Evolutionary conservation across 495 filamentous ascomycete species (phyloP), one percentile per base, ranked within the genome.

Genomic region (Alectoria sarmentosa): DNA sequence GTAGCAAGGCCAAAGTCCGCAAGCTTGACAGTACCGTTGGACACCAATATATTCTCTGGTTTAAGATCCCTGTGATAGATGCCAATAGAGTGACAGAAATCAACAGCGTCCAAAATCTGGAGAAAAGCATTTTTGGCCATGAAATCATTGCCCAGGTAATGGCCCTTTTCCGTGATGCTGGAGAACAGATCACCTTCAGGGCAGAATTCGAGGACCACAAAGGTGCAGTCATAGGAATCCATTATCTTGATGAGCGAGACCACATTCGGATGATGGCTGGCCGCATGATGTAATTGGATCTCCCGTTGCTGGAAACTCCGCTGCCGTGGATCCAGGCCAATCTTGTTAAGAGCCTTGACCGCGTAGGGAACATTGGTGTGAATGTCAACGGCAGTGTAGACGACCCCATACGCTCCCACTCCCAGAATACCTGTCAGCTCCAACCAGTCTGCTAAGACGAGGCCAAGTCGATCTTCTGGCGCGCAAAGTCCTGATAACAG

Each of bases 21-120:
- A 61, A 99, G 83, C 77, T 98, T 96, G 70, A 96, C 90, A 32
- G 90, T 92, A 64, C 84, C 80, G 77, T 96, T 87, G 66, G 89
- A 89, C 63, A 98, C 94, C 71, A 99, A 79, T 62, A 99, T 90
- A 77, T 99, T 98, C 80, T 99, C 94, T 41, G 94, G 94, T 82
- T 99, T 99, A 58, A 99, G 79, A 75, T 99, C 94, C 76, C 94
- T 84, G 76, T 98, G 94, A 81, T 96, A 99, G 69, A 99, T 96
- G 66, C 93, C 92, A 66, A 91, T 75, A 68, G 83, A 84, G 77
- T 99, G 94, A 84, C 94, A 98, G 74, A 91, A 88, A 70, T 91
- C 89, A 69, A 99, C 95, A 76, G 94, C 95, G 83, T 97, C 91
- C 84, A 99, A 77, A 73, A 98, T 90, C 76, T 99, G 94, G 62